Conservation (phyloP, 805 yeast species). For the Cyberlindnera saturnus region DNA sequence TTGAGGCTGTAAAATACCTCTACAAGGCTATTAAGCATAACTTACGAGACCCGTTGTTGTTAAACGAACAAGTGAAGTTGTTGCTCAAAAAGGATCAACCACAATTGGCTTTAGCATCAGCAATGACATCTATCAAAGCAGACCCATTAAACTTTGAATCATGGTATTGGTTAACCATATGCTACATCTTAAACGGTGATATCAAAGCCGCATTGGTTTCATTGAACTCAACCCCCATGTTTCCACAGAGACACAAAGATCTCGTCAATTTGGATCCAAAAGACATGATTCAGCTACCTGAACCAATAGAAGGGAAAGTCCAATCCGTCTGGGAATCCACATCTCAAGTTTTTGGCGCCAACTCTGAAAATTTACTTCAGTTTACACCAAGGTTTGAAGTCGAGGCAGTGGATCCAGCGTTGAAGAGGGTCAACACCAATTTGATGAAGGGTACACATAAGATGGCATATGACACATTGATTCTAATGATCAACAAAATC, state of each 20-base stretch:
- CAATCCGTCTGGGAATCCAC: slow-evolving; percentile 39
- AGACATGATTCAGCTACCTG: slow-evolving; percentile 39
- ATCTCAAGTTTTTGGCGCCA: slow-evolving; percentile 21
- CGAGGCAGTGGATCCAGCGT: slow-evolving; percentile 40
- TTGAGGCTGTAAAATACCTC: slow-evolving; percentile 28
- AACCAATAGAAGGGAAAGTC: slow-evolving; percentile 49
- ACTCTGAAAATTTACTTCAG: slow-evolving; percentile 20
- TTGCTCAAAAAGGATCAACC: slow-evolving; percentile 48
- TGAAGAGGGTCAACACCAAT: slow-evolving; percentile 46
- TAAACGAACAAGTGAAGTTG: slow-evolving; percentile 51
- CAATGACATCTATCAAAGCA: slow-evolving; percentile 54
- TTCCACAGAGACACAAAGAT: slow-evolving; percentile 36
- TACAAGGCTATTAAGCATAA: slow-evolving; percentile 23
- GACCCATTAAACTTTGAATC: slow-evolving; percentile 73
- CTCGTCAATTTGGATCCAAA: slow-evolving; percentile 37
- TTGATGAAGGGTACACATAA: slow-evolving; percentile 46
- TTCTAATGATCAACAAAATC: slow-evolving; percentile 55
- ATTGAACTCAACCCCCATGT: slow-evolving; percentile 73
- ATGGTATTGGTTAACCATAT: slow-evolving; percentile 62
- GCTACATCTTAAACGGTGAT: slow-evolving; percentile 51
- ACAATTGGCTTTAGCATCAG: slow-evolving; percentile 51
- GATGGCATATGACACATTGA: slow-evolving; percentile 62
- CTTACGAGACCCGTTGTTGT: slow-evolving; percentile 15
- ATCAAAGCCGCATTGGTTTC: slow-evolving; percentile 56
- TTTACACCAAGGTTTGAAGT: slow-evolving; percentile 26